phyloP scores from a whole-genome alignment of 352 stramenopile genomes.

The Pythium dissimile region DNA sequence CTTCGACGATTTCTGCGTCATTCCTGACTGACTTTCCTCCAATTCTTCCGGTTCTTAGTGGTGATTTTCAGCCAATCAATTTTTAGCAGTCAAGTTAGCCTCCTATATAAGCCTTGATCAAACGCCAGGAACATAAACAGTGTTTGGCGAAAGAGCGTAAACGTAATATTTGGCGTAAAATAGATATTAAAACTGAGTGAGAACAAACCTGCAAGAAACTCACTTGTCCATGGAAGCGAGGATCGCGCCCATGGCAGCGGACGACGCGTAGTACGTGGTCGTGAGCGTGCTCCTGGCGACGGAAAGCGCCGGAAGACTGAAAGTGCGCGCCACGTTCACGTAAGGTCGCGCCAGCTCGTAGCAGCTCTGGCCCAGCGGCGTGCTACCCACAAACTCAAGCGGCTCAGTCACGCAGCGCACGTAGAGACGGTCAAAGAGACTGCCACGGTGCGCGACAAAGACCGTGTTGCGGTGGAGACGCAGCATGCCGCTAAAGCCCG shows the following conservation, averaged over 20 bases:
- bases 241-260: constrained; percentile 63
- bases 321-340: constrained; percentile 60
- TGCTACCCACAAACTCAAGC: constrained; percentile 66
- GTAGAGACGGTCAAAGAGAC: constrained; percentile 66
- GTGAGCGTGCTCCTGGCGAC: constrained; percentile 61
- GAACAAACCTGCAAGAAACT: neutral
- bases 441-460: constrained; percentile 72
- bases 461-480: constrained; percentile 77
- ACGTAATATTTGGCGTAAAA: neutral
- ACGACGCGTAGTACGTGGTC: constrained; percentile 68
- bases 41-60: constrained; percentile 26
- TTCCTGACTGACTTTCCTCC: constrained; percentile 1
- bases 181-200: neutral
- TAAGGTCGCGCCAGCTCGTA: constrained; percentile 59
- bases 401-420: constrained; percentile 61
- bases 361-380: constrained; percentile 54
- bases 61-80: constrained; percentile 20
- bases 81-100: too few species aligned
- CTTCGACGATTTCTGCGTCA: constrained; percentile 9
- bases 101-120: neutral
- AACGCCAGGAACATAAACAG: neutral
- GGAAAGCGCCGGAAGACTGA: constrained; percentile 65
- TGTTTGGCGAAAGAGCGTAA: neutral
- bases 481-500: constrained; percentile 55
- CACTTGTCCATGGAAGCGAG: constrained; percentile 44